A percentile compares a stretch with the other conserved stretches of the same genome.
These are phyloP conservation scores for Paralagenidium karlingii DNA, from an alignment of 352 stramenopile genomes.

Conservation along the genomic window DNA sequence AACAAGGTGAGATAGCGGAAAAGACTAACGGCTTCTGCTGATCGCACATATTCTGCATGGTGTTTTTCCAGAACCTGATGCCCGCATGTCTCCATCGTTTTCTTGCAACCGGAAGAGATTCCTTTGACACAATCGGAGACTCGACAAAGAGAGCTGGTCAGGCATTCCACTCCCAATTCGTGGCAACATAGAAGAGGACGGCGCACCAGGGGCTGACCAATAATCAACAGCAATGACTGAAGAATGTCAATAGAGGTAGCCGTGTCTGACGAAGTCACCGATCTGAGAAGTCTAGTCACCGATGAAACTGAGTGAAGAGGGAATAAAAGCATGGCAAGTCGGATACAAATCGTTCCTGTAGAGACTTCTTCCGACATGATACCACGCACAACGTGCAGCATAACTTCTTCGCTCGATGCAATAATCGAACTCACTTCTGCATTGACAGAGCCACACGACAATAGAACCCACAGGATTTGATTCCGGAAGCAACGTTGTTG, in stretches of 20 bases:
- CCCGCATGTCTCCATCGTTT: not conserved
- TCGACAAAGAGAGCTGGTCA: conserved; percentile 45
- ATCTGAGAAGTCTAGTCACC: conserved; percentile 53
- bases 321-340: conserved; percentile 76
- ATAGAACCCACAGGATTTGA: conserved; percentile 62
- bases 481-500: no score
- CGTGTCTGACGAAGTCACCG: conserved; percentile 11
- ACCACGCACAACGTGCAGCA: conserved; percentile 40
- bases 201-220: conserved; percentile 45
- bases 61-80: not conserved
- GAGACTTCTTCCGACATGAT: conserved; percentile 50
- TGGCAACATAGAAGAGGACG: conserved; percentile 62
- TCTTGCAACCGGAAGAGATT: not conserved
- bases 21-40: conserved; percentile 45
- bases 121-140: conserved; percentile 59
- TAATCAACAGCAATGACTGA: conserved; percentile 44
- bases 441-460: conserved; percentile 53
- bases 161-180: conserved; percentile 66
- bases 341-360: conserved; percentile 62
- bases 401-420: conserved; percentile 34
- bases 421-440: conserved; percentile 49
- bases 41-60: conserved; percentile 42
- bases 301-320: conserved; percentile 59
- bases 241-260: conserved; percentile 20
- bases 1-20: conserved; percentile 68